Percentiles rank a stretch among this genome's conserved stretches.
Evolutionary conservation across 2,329 filamentous ascomycete species (phyloP).

Genomic region (Cryphonectria nitschkei): DNA sequence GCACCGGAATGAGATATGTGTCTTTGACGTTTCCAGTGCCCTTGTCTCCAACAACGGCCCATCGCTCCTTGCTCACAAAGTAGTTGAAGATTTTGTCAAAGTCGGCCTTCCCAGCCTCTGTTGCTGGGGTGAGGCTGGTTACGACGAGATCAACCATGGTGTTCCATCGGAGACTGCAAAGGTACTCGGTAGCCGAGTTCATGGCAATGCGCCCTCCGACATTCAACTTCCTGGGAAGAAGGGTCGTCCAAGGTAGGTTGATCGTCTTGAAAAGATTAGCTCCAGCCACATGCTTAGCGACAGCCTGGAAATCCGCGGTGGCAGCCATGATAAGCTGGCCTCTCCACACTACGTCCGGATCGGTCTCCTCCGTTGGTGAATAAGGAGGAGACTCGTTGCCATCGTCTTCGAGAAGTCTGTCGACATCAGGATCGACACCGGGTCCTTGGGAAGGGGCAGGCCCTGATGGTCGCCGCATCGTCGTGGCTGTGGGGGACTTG

Average conservation of each 20-base stretch:
- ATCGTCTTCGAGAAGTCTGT: constrained; percentile 83
- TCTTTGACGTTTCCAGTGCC: constrained; percentile 78
- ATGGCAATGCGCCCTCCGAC: constrained; percentile 82
- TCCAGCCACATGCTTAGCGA: constrained; percentile 83
- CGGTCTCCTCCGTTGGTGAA: constrained; percentile 74
- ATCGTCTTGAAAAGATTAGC: constrained; percentile 71
- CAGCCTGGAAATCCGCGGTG: constrained; percentile 74
- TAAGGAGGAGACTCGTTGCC: constrained; percentile 81
- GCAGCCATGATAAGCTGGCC: constrained; percentile 77
- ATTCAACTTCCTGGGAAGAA: constrained; percentile 71
- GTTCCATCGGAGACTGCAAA: constrained; percentile 84
- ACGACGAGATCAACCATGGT: constrained; percentile 83
- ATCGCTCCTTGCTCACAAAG: constrained; percentile 79
- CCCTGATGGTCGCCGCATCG: constrained; percentile 53
- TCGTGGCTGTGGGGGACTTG: constrained; percentile 67
- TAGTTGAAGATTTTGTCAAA: constrained; percentile 86
- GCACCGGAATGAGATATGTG: constrained; percentile 87
- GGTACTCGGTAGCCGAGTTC: constrained; percentile 84
- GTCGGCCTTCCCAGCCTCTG: constrained; percentile 60
- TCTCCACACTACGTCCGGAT: constrained; percentile 77
- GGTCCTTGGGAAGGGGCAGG: constrained; percentile 53
- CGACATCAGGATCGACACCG: constrained; percentile 84
- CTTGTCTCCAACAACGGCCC: constrained; percentile 84
- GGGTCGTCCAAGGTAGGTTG: constrained; percentile 65
- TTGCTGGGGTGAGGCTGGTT: constrained; percentile 69